Evolutionary conservation across 306 rosid genomes (phyloP), one percentile per base, ranked within the genome.

Genomic region (Acacia acuminata): DNA sequence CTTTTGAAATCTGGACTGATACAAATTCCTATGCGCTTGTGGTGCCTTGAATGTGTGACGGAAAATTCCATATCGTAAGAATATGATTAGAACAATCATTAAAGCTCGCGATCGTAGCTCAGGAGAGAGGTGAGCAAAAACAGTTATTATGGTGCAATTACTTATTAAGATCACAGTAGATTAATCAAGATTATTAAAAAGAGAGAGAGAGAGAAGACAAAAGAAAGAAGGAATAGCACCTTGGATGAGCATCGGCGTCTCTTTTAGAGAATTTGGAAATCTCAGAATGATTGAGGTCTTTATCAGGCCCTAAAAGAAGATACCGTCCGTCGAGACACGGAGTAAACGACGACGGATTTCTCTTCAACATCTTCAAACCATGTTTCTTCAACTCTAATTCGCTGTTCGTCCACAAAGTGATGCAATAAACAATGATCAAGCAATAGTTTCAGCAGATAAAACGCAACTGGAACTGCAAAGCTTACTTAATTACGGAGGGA

Each of bases 291-390:
- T 96, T 94, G 55, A 90, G 83, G 0, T 92, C 84, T 81, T 90
- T 89, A 56, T 92, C 88, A 67, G 91, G 91, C 3, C 99, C 98
- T 40, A 92, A 75, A 27, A 96, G 92, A 82, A 96, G 99, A 87
- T 92, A 94, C 0, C 93, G 87, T 53, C 99, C 98, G 38, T 92
- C 98, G 65, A 96, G 88, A 88, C 97, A 94, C 2, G 99, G 99
- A 73, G 97, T 96, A 79, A 96, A 91, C 53, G 99, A 96, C 40
- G 98, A 89, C 7, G 98, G 97, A 87, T 80, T 92, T 86, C 98
- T 86, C 87, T 82, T 92, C 84, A 96, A 85, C 68, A 94, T 81
- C 93, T 88, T 94, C 89, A 96, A 82, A 64, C 99, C 98, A 42
- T 96, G 99, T 77, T 92, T 86, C 38, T 71, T 85, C 66, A 96